These are phyloP conservation scores for Xylariaceae sp. DNA, from an alignment of 2,329 filamentous ascomycete genomes.

Conservation along the genomic window DNA sequence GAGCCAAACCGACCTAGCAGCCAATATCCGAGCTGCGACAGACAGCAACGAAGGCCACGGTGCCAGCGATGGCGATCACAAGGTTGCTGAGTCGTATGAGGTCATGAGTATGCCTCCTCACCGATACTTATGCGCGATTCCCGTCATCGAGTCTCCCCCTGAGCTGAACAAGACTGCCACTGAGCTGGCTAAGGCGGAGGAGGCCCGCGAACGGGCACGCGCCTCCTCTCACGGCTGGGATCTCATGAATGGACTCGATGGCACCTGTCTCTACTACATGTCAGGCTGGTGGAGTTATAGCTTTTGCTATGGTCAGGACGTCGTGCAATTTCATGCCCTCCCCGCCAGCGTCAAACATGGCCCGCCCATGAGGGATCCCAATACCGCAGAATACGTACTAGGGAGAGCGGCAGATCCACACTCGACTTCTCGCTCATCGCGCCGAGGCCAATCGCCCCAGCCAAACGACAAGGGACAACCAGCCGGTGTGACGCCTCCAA, in stretches of 20 bases:
- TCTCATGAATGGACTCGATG: constrained; percentile 75
- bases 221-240: constrained; percentile 80
- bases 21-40: constrained; percentile 30
- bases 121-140: constrained; percentile 84
- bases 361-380: constrained; percentile 76
- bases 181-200: constrained; percentile 69
- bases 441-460: constrained; percentile 26
- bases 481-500: constrained; percentile 39
- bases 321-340: constrained; percentile 88
- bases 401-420: constrained; percentile 57
- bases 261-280: constrained; percentile 77
- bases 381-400: constrained; percentile 75
- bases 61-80: constrained; percentile 35
- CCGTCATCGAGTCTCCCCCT: constrained; percentile 62
- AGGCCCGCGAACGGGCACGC: constrained; percentile 77
- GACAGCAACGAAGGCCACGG: constrained; percentile 25
- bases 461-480: constrained; percentile 23
- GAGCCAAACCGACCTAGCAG: constrained; percentile 34
- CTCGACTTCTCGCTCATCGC: constrained; percentile 26
- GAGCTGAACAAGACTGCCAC: constrained; percentile 67
- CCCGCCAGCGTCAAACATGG: constrained; percentile 67
- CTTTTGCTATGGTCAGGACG: constrained; percentile 86
- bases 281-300: constrained; percentile 96
- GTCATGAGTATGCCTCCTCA: constrained; percentile 70
- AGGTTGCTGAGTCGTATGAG: constrained; percentile 63